These are phyloP conservation scores for Venturia oleaginea DNA, from an alignment of 2,329 filamentous ascomycete species.

Conservation along the genomic window DNA sequence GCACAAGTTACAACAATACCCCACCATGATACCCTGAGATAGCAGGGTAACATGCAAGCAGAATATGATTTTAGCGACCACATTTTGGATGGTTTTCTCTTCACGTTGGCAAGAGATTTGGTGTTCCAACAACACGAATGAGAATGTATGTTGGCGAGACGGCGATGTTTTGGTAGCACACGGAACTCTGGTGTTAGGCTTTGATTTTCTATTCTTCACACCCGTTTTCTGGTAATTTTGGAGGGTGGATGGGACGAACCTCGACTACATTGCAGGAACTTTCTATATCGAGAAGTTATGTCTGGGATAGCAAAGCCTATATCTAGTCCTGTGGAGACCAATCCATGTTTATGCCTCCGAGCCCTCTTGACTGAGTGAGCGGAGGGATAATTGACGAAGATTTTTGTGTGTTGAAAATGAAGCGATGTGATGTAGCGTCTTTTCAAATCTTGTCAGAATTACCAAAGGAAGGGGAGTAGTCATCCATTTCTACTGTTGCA, in stretches of 20 bases:
- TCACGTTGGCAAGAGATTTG: background rate
- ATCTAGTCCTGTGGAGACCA: background rate
- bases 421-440: background rate
- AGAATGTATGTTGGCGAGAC: background rate
- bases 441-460: too few species aligned
- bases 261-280: background rate
- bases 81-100: background rate
- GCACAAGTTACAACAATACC: background rate
- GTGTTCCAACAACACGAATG: constrained; percentile 2
- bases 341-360: background rate
- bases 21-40: background rate
- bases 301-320: background rate
- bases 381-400: background rate
- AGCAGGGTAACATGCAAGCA: background rate
- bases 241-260: background rate
- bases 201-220: background rate
- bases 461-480: too few species aligned
- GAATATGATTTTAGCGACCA: background rate
- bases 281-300: background rate
- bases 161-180: background rate
- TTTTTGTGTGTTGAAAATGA: background rate
- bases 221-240: background rate
- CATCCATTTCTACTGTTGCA: too few species aligned
- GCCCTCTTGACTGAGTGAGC: background rate
- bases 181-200: background rate